Percentiles rank a stretch among this genome's conserved stretches.
Evolutionary conservation across 345 rosid genomes (phyloP).

Genomic region (Brassica napus): Da-Ae NC_063450.1:46427501-46428000

Average conservation of each 20-base stretch:
- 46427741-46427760: not conserved
- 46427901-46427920: not conserved
- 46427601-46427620: conserved; percentile 42
- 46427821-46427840: not conserved
- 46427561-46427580: conserved; percentile 53
- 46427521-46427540: conserved; percentile 73
- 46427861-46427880: not conserved
- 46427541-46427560: conserved; percentile 57
- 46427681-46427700: not conserved
- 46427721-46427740: not conserved
- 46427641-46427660: not conserved
- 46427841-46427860: not conserved
- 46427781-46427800: not conserved
- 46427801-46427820: not conserved
- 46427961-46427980: conserved; percentile 1
- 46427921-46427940: not conserved
- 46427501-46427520: conserved; percentile 54
- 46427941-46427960: not conserved
- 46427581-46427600: conserved; percentile 53
- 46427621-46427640: not conserved
- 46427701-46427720: not conserved
- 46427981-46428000: not conserved
- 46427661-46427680: not conserved
- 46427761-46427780: not conserved
- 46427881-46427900: not conserved